phyloP scores from a whole-genome alignment of 2,329 filamentous ascomycete genomes.

The Teratosphaeria destructans region DNA sequence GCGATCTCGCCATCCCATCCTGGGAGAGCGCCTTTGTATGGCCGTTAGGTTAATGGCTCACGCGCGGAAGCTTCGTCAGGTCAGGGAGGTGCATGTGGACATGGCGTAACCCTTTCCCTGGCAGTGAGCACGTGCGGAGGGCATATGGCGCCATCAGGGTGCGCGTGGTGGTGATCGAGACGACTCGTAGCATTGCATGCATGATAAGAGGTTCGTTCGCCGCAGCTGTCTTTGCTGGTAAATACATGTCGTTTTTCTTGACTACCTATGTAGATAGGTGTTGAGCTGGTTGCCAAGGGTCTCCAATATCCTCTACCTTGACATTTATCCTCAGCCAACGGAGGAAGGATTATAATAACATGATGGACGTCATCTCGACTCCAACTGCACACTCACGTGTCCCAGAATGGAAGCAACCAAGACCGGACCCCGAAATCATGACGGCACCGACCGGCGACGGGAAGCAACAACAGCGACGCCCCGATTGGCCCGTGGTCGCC shows the following conservation, averaged over 20 bases:
- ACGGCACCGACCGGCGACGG: background rate
- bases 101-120: background rate
- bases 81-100: background rate
- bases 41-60: too few species aligned
- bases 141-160: background rate
- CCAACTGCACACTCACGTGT: too few species aligned
- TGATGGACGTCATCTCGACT: background rate
- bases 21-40: too few species aligned
- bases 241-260: too few species aligned
- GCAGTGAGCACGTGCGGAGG: background rate
- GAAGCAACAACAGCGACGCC: background rate
- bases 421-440: background rate
- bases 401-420: background rate
- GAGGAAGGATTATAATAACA: background rate
- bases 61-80: too few species aligned
- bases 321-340: background rate
- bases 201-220: background rate
- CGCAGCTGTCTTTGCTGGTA: background rate
- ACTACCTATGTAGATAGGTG: too few species aligned
- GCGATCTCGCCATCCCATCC: too few species aligned
- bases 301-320: too few species aligned
- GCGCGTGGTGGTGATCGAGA: background rate
- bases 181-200: too few species aligned
- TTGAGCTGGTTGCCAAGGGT: too few species aligned
- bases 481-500: background rate